Evolutionary conservation across 352 stramenopile species (phyloP).

Genomic region (Saprolegnia parasitica): DNA sequence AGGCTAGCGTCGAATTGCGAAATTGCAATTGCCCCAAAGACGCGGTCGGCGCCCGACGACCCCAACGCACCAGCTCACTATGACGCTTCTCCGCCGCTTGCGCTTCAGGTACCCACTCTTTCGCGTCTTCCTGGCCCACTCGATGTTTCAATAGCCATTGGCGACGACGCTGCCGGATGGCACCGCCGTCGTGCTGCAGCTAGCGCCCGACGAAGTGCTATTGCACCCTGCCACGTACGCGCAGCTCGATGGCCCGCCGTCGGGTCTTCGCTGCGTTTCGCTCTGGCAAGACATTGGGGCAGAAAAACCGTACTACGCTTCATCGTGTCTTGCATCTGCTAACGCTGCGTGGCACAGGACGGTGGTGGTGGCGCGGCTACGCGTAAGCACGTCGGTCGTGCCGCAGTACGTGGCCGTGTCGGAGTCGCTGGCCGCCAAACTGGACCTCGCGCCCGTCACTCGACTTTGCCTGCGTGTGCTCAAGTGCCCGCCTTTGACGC

Average conservation of each 20-base stretch:
- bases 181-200: not conserved
- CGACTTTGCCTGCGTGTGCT: conserved; percentile 11
- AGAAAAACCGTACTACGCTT: not conserved
- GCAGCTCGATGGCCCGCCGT: conserved; percentile 47
- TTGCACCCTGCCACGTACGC: conserved; percentile 58
- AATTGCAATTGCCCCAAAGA: conserved; percentile 72
- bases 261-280: not conserved
- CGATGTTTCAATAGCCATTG: not conserved
- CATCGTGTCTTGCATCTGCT: not conserved
- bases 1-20: conserved; percentile 65
- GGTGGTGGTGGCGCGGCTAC: conserved; percentile 10
- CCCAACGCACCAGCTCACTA: conserved; percentile 56
- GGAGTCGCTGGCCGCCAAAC: not conserved
- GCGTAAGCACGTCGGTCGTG: not conserved
- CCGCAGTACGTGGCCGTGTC: conserved; percentile 16
- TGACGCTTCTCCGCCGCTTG: conserved; percentile 46
- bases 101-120: conserved; percentile 39
- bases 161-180: not conserved
- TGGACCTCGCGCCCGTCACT: not conserved
- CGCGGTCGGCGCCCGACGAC: conserved; percentile 37
- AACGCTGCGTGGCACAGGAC: not conserved
- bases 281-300: conserved; percentile 9
- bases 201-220: conserved; percentile 52
- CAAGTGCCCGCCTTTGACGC: conserved; percentile 12
- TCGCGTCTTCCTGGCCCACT: not conserved